A percentile compares a stretch with the other conserved stretches of the same genome.
Conservation (phyloP, 164 flowering plant species). For the Chloranthus sessilifolius region DNA sequence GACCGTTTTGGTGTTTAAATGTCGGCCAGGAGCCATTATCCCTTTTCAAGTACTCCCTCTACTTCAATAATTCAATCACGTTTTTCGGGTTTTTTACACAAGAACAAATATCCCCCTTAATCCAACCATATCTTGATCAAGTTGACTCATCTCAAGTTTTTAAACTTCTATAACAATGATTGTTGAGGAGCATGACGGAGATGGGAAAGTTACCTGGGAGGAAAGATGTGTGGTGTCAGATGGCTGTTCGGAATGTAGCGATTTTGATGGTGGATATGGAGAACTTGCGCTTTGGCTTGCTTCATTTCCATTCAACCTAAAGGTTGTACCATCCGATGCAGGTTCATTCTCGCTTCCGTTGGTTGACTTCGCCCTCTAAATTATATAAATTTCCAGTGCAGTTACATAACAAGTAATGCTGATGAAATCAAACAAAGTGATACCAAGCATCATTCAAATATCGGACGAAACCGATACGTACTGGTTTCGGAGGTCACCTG, state of each 20-base stretch:
- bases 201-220: slow-evolving; percentile 44
- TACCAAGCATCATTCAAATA: too few relatives aligned
- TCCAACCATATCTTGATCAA: too few relatives aligned
- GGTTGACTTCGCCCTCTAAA: slow-evolving; percentile 61
- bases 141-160: too few relatives aligned
- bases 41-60: too few relatives aligned
- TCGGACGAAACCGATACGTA: too few relatives aligned
- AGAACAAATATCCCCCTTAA: too few relatives aligned
- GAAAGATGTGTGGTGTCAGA: slow-evolving; percentile 20
- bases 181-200: not conserved
- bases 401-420: slow-evolving; percentile 1
- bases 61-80: too few relatives aligned
- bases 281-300: slow-evolving; percentile 32
- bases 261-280: slow-evolving; percentile 38
- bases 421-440: not conserved
- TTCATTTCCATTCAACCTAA: slow-evolving; percentile 54
- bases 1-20: too few relatives aligned
- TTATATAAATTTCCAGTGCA: slow-evolving; percentile 5
- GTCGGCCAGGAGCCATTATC: too few relatives aligned
- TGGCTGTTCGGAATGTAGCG: slow-evolving; percentile 31
- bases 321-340: slow-evolving; percentile 17
- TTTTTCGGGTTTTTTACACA: too few relatives aligned
- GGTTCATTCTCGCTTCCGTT: slow-evolving; percentile 48
- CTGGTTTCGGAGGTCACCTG: too few relatives aligned
- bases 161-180: not conserved